phyloP scores from a whole-genome alignment of 495 filamentous ascomycete genomes.

The Hypoxylon subgilvum region DNA sequence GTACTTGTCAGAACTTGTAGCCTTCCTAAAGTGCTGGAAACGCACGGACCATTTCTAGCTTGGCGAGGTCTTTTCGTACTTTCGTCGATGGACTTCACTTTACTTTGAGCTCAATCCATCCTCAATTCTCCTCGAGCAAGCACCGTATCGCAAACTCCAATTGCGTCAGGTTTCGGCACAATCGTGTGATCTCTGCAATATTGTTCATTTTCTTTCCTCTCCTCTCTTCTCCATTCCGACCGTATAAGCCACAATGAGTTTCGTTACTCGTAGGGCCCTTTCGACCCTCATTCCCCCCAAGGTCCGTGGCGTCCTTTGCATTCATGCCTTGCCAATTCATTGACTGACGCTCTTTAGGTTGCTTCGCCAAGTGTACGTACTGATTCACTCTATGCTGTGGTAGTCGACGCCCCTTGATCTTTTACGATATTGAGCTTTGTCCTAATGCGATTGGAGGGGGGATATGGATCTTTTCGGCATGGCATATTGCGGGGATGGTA shows the following conservation, averaged over 20 bases:
- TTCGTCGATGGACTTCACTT: conserved; percentile 34
- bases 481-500: too few species aligned
- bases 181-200: conserved; percentile 35
- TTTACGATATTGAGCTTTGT: conserved; percentile 1
- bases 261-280: conserved; percentile 82
- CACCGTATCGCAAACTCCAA: conserved; percentile 36
- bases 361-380: conserved; percentile 90
- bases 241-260: conserved; percentile 78
- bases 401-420: conserved; percentile 1
- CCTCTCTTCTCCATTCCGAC: conserved; percentile 33
- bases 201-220: conserved; percentile 11
- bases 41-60: conserved; percentile 20
- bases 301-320: conserved; percentile 60
- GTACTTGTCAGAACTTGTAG: too few species aligned
- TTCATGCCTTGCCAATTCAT: conserved; percentile 11
- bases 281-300: conserved; percentile 99
- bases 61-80: conserved; percentile 46
- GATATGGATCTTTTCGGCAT: neutral
- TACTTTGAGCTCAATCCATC: conserved; percentile 39
- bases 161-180: conserved; percentile 33
- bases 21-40: conserved; percentile 6
- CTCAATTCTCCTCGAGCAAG: conserved; percentile 27
- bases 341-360: conserved; percentile 54
- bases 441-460: neutral
- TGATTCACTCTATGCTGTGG: neutral